Evolutionary conservation across 805 yeast species (phyloP), one percentile per base, ranked within the genome.

Genomic region (Lachancea sp.): DNA sequence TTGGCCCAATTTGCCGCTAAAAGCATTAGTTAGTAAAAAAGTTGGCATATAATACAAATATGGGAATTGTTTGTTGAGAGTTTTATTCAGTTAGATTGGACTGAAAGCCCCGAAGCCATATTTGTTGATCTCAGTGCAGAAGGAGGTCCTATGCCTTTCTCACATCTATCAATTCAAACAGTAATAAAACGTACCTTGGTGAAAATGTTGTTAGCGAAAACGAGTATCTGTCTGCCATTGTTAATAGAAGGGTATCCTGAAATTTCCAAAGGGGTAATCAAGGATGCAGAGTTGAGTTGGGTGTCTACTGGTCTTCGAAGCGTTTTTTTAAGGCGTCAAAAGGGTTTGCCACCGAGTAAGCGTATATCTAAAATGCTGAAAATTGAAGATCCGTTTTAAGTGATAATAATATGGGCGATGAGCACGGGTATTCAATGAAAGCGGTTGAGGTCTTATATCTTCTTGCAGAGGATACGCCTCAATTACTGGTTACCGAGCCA

Each of bases 141-240:
- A n/a, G n/a, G n/a, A n/a, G n/a, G n/a, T n/a, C n/a, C n/a, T n/a
- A n/a, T n/a, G n/a, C n/a, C n/a, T n/a, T n/a, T n/a, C n/a, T n/a
- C n/a, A n/a, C n/a, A n/a, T n/a, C n/a, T n/a, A n/a, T n/a, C n/a
- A n/a, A n/a, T n/a, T n/a, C n/a, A n/a, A n/a, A n/a, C n/a, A n/a
- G n/a, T n/a, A n/a, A n/a, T n/a, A n/a, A n/a, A n/a, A 46, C 57
- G 13, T 50, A 82, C 89, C 83, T 84, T 58, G 99, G 98, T 36
- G 97, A 90, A 64, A 92, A 92, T 13, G 98, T 92, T 19, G 98
- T 92, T 47, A 92, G 75, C 18, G 98, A 92, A 62, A 92, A 92
- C 16, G 97, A 88, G 68, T 92, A 92, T 74, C 98, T 80, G 65
- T 92, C 98, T 45, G 98, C 95, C 97, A 92, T 92, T 47, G 29